phyloP scores from a whole-genome alignment of 805 yeast genomes.

The Ogataea corticis region DNA sequence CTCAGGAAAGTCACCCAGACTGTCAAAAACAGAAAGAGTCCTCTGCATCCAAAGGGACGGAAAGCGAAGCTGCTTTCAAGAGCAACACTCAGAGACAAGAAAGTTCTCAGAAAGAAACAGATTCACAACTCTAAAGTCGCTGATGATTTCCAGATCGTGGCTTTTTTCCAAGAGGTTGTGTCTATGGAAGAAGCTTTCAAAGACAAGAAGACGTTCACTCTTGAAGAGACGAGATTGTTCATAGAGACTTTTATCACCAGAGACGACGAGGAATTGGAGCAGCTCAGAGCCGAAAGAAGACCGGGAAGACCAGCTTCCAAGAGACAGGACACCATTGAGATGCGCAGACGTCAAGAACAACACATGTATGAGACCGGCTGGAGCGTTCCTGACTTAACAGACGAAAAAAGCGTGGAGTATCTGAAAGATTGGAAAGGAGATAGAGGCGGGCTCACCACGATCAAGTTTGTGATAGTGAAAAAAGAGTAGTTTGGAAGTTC shows the following conservation, averaged over 20 bases:
- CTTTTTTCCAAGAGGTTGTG: conserved; percentile 62
- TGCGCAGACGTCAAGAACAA: conserved; percentile 58
- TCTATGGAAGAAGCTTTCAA: conserved; percentile 37
- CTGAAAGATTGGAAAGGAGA: conserved; percentile 81
- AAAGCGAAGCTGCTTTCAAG: conserved; percentile 81
- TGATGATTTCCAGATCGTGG: conserved; percentile 57
- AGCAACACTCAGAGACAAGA: conserved; percentile 83
- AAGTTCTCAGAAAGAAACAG: conserved; percentile 59
- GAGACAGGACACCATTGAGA: conserved; percentile 67
- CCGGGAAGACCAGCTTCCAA: conserved; percentile 84
- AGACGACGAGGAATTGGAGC: conserved; percentile 74
- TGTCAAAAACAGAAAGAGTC: conserved; percentile 52
- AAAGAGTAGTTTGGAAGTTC: conserved; percentile 17
- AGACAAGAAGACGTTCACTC: conserved; percentile 43
- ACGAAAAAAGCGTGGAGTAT: conserved; percentile 54
- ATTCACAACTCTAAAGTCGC: conserved; percentile 59
- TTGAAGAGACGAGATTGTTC: conserved; percentile 61
- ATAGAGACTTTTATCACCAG: conserved; percentile 64
- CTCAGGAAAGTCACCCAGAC: conserved; percentile 64
- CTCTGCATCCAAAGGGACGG: conserved; percentile 84
- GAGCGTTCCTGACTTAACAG: conserved; percentile 70
- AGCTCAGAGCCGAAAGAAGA: conserved; percentile 62
- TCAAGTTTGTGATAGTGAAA: conserved; percentile 48
- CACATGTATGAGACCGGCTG: conserved; percentile 68
- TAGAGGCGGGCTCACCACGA: conserved; percentile 68